Evolutionary conservation across 2,329 filamentous ascomycete species (phyloP), one percentile per base, ranked within the genome.

Genomic region (Rosellinia necatrix): DNA sequence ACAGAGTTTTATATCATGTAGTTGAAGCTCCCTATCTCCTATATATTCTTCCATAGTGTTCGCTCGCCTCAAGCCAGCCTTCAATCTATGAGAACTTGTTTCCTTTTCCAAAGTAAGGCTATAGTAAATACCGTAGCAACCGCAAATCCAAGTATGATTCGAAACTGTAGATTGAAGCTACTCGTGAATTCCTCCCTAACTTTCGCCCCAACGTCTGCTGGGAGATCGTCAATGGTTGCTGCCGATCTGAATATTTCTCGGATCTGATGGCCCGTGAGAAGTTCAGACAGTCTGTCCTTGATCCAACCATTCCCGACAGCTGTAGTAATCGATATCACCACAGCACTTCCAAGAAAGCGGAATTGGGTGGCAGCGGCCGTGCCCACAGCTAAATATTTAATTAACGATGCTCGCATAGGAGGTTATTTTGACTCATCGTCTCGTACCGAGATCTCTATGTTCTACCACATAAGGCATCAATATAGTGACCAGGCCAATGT

Each of bases 71-170:
- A n/a, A n/a, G n/a, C n/a, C n/a, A n/a, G n/a, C n/a, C n/a, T n/a
- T 44, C 37, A 58, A 43, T 58, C 49, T n/a, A 59, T 48, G 13
- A 21, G 15, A 8, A 56, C 37, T 15, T 58, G 54, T 5, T 38
- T 37, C 35, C 40, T 50, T 47, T 53, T 52, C 58, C 58, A 63
- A 34, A 63, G 41, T 22, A 63, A 30, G n/a, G 21, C 13, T n/a
- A 55, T 59, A 29, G 49, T 60, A 22, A 61, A 25, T 21, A 58
- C 17, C 13, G 56, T 56, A 6, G 49, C 56, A 32, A 54, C 53
- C 2, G 61, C 56, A 29, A 63, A 61, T 5, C 61, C 61, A 15
- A 61, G 59, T 10, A 61, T 29, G 22, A 63, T 59, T n/a, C 47
- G 50, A 43, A 63, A 56, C 44, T 61, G 50, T 24, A 63, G 34